Evolutionary conservation across 1,139 yeast genomes (phyloP), one percentile per base, ranked within the genome.

Genomic region (Nakaseomyces kungkrabaensis): DNA sequence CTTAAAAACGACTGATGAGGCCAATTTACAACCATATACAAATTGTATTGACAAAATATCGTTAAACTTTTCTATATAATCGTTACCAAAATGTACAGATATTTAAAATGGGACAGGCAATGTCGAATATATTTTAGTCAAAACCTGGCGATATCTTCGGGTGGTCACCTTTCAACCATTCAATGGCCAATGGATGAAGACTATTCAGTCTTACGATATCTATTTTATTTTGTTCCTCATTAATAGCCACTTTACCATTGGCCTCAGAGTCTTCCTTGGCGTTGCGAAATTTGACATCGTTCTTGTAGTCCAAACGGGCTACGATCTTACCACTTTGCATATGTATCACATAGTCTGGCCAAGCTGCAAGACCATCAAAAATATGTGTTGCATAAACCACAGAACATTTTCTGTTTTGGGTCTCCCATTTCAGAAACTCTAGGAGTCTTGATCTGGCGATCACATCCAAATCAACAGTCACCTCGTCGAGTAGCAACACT

Each of bases 331-430:
- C 97, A 49, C 79, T 76, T 58, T 78, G 80, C 59, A 92, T 72
- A 67, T 92, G 97, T n/a, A 84, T 74, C 10, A 92, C 73, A 49
- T 83, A 74, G 48, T 94, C 86, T 45, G 97, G 95, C 96, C 97
- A 92, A 45, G 72, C 70, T 17, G 87, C 88, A 53, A 92, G 75
- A 0, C 98, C 98, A 62, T 92, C 98, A 66, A 92, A 92, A 48
- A 92, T 92, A 63, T 92, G 98, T 0, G 98, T 92, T 1, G 98
- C 98, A 65, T 92, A 92, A 5, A 92, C 76, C 54, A 83, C 83
- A 47, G 87, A 76, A 54, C 95, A 83, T 25, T 75, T 69, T 52
- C 97, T 73, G 0, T 69, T 60, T 44, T 69, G 71, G 8, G 96
- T 87, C 65, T 92, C 98, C 17, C 68, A 63, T 56, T 76, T 77